Evolutionary conservation across 768 basidiomycete genomes (phyloP).

Genomic region (Lentinus tigrinus): DNA sequence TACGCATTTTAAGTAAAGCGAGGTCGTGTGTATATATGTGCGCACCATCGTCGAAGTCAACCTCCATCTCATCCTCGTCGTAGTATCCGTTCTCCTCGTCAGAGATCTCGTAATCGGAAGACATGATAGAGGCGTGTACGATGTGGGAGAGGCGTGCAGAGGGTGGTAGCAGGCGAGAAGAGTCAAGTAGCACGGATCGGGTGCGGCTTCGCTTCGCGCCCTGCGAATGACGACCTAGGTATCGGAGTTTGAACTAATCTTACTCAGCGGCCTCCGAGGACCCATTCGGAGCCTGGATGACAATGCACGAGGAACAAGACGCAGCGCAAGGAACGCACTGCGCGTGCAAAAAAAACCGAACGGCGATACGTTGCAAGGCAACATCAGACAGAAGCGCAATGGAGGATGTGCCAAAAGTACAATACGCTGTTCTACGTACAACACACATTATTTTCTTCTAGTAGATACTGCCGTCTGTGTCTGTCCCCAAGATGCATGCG

Average conservation of each 20-base stretch:
- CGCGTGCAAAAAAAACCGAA: too few relatives aligned
- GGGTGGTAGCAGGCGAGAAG: background rate
- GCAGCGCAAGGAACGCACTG: too few relatives aligned
- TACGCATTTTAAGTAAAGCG: constrained; percentile 9
- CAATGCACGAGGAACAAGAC: background rate
- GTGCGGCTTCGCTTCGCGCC: constrained; percentile 3
- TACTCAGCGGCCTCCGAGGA: background rate
- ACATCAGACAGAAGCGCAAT: too few relatives aligned
- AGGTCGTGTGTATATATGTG: constrained; percentile 3
- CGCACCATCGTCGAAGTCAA: constrained; percentile 53
- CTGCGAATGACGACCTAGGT: constrained; percentile 3
- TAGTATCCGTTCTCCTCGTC: constrained; percentile 67
- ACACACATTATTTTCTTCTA: constrained; percentile 21
- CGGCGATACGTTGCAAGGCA: too few relatives aligned
- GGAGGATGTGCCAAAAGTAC: constrained; percentile 11
- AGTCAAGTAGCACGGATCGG: constrained; percentile 12
- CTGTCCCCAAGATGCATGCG: background rate
- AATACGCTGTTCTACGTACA: constrained; percentile 19
- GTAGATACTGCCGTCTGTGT: constrained; percentile 15
- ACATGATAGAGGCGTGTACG: constrained; percentile 32
- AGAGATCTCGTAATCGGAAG: constrained; percentile 70
- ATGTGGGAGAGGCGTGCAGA: background rate
- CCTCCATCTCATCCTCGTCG: constrained; percentile 64
- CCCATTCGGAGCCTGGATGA: too few relatives aligned
- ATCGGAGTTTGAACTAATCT: constrained; percentile 2